Evolutionary conservation across 345 rosid genomes (phyloP).

Genomic region (Dovyalis caffra): DNA sequence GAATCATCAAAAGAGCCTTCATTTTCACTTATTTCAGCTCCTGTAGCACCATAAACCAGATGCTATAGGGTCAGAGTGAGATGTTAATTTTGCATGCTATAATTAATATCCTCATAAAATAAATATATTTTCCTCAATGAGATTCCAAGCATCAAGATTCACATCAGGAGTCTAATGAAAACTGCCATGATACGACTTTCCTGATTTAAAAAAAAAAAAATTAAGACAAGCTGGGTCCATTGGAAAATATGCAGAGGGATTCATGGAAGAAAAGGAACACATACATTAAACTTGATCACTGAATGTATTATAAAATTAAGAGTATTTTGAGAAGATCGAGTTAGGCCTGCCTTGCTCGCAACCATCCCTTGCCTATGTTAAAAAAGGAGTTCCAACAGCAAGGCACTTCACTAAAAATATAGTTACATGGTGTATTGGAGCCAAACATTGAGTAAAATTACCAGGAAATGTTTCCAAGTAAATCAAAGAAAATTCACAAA

Average conservation of each 20-base stretch:
- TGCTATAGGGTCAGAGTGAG: neutral
- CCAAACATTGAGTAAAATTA: neutral
- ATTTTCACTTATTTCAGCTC: conserved; percentile 27
- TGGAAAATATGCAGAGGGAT: neutral
- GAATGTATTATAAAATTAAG: neutral
- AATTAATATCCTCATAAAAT: neutral
- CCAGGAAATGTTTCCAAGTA: neutral
- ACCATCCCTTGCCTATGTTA: neutral
- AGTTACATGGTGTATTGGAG: neutral
- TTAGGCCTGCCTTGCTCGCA: neutral
- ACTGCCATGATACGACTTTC: neutral
- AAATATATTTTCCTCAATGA: neutral
- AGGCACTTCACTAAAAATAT: neutral
- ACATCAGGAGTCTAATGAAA: neutral
- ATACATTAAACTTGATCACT: neutral
- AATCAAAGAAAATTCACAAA: neutral
- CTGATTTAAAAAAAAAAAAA: neutral
- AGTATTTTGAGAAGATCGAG: neutral
- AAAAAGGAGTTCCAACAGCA: neutral
- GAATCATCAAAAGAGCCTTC: conserved; percentile 53
- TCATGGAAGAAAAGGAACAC: neutral
- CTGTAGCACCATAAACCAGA: conserved; percentile 18
- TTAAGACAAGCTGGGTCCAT: neutral
- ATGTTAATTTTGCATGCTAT: neutral
- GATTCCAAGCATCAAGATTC: neutral